Conservation (phyloP, 2,329 filamentous ascomycete species). For the Cadophora gregata region DNA sequence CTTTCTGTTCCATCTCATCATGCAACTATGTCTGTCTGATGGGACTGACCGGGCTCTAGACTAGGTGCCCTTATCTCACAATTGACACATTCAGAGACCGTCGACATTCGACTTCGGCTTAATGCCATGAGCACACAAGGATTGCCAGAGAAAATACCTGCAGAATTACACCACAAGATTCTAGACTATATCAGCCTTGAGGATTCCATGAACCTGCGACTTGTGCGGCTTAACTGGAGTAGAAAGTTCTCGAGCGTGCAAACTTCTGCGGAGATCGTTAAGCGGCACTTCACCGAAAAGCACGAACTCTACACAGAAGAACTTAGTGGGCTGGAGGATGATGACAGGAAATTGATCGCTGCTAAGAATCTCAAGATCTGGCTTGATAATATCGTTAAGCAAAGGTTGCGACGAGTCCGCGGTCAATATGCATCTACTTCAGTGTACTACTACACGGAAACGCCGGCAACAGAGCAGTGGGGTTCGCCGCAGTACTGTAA, state of each 20-base stretch:
- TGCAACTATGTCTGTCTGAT: background rate
- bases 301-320: background rate
- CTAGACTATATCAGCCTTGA: conserved; percentile 34
- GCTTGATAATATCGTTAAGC: conserved; percentile 15
- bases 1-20: background rate
- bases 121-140: conserved; percentile 25
- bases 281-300: conserved; percentile 30
- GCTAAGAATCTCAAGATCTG: conserved; percentile 15
- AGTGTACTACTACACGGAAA: conserved; percentile 4
- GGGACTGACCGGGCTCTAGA: conserved; percentile 25
- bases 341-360: background rate
- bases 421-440: conserved; percentile 24
- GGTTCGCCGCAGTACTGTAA: conserved; percentile 32
- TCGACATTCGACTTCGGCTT: conserved; percentile 29
- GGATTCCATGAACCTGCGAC: conserved; percentile 34
- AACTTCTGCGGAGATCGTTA: conserved; percentile 29
- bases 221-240: conserved; percentile 38
- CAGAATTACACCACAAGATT: conserved; percentile 35
- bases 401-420: conserved; percentile 16
- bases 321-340: background rate
- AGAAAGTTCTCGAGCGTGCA: conserved; percentile 30
- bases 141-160: conserved; percentile 30
- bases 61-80: conserved; percentile 29
- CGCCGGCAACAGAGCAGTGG: background rate
- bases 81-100: conserved; percentile 31